Conservation (phyloP, 345 rosid species). For the Nasturtium officinale region DNA sequence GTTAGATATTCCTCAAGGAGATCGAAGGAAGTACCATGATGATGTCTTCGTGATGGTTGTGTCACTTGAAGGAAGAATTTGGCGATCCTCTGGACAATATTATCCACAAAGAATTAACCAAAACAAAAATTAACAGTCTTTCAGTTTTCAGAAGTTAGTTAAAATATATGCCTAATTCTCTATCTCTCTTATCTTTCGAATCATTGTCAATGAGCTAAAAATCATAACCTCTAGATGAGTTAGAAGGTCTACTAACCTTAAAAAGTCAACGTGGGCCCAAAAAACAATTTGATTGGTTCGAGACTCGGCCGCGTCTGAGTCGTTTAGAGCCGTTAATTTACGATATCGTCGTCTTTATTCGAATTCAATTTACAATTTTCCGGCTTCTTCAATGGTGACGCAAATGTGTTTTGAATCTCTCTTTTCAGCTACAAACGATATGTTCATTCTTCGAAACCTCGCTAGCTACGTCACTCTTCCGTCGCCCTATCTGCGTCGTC, state of each 20-base stretch:
- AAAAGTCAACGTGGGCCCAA: slow-evolving; percentile 12
- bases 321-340: slow-evolving; percentile 49
- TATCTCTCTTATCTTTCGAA: too few species aligned
- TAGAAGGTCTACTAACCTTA: background rate
- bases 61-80: slow-evolving; percentile 93
- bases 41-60: slow-evolving; percentile 98
- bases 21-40: slow-evolving; percentile 91
- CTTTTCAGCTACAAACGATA: slow-evolving; percentile 11
- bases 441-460: slow-evolving; percentile 51
- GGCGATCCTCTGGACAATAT: slow-evolving; percentile 88
- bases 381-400: slow-evolving; percentile 40
- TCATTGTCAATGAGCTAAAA: too few species aligned
- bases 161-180: background rate
- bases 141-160: slow-evolving; percentile 9
- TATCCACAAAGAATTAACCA: slow-evolving; percentile 32
- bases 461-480: slow-evolving; percentile 47
- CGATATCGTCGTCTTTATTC: slow-evolving; percentile 42
- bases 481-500: slow-evolving; percentile 30
- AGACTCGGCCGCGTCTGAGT: slow-evolving; percentile 28
- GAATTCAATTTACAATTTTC: too few species aligned
- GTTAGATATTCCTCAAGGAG: slow-evolving; percentile 93
- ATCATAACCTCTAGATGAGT: background rate
- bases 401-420: slow-evolving; percentile 34
- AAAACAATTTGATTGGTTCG: background rate
- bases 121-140: slow-evolving; percentile 17